phyloP scores from a whole-genome alignment of 768 basidiomycete genomes.

The Boletus tomentosulus region DNA sequence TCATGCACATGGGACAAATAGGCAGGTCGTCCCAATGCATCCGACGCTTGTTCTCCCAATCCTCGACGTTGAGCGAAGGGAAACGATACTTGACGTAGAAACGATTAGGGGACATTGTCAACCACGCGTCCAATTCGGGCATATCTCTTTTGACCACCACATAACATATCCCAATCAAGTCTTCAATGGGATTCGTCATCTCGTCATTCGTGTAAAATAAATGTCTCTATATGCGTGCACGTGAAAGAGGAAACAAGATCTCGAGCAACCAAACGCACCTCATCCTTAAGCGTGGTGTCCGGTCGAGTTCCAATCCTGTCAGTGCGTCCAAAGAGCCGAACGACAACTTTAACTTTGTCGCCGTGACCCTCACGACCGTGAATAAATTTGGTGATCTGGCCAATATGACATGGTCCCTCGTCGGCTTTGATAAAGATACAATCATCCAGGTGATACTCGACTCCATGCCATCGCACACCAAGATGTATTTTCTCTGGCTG shows the following conservation, averaged over 20 bases:
- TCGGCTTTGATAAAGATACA: slow-evolving; percentile 50
- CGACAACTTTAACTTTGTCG: slow-evolving; percentile 23
- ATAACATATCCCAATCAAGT: slow-evolving; percentile 46
- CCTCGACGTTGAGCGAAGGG: slow-evolving; percentile 34
- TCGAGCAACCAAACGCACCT: slow-evolving; percentile 36
- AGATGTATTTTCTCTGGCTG: slow-evolving; percentile 28
- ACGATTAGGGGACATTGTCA: slow-evolving; percentile 48
- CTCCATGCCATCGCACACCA: slow-evolving; percentile 45
- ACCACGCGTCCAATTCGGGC: slow-evolving; percentile 41
- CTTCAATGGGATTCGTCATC: slow-evolving; percentile 28
- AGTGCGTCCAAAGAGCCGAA: slow-evolving; percentile 50
- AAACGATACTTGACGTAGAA: slow-evolving; percentile 57
- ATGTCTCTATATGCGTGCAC: slow-evolving; percentile 43
- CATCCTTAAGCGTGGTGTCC: slow-evolving; percentile 43
- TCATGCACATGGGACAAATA: slow-evolving; percentile 46
- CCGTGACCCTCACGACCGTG: slow-evolving; percentile 12
- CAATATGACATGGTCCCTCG: slow-evolving; percentile 53
- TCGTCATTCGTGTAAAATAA: slow-evolving; percentile 54
- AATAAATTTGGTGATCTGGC: slow-evolving; percentile 41
- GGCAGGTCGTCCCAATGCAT: slow-evolving; percentile 35
- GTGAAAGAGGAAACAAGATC: background rate
- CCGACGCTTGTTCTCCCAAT: slow-evolving; percentile 35
- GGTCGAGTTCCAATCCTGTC: slow-evolving; percentile 38
- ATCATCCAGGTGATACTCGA: slow-evolving; percentile 57
- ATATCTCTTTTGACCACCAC: slow-evolving; percentile 39